These are phyloP conservation scores for Xylariaceae sp. DNA, from an alignment of 2,329 filamentous ascomycete species.

Conservation along the genomic window DNA sequence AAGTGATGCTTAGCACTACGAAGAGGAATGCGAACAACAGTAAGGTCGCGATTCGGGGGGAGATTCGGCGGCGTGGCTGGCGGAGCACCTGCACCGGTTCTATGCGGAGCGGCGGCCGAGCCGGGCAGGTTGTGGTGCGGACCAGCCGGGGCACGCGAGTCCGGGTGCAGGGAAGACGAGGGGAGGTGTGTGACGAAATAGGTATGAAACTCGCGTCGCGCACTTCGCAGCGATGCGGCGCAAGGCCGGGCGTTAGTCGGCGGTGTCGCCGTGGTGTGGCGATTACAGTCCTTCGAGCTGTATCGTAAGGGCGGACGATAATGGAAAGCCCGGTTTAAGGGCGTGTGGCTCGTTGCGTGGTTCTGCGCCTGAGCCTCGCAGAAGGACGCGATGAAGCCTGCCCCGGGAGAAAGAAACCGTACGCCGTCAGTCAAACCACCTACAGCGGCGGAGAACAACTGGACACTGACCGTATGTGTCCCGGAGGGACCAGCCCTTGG, in stretches of 20 bases:
- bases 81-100: conserved; percentile 48
- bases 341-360: conserved; percentile 6
- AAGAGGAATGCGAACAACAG: conserved; percentile 90
- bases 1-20: conserved; percentile 95
- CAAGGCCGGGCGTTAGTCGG: neutral
- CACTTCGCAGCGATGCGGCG: conserved; percentile 10
- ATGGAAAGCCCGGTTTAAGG: conserved; percentile 15
- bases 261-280: neutral
- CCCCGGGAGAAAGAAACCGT: neutral
- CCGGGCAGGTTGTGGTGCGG: conserved; percentile 83
- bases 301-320: conserved; percentile 2
- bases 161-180: conserved; percentile 86
- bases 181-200: conserved; percentile 97
- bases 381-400: conserved; percentile 35
- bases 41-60: conserved; percentile 68
- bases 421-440: conserved; percentile 7
- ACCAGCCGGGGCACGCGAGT: conserved; percentile 60
- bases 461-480: conserved; percentile 34
- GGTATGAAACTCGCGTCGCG: conserved; percentile 69
- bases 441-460: conserved; percentile 11
- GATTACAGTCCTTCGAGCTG: neutral
- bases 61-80: conserved; percentile 58
- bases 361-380: conserved; percentile 26
- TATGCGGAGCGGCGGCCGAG: conserved; percentile 77
- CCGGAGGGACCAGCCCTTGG: conserved; percentile 33